Evolutionary conservation across 441 rosid genomes (phyloP), one percentile per base, ranked within the genome.

Genomic region (Kokia cookei): DNA sequence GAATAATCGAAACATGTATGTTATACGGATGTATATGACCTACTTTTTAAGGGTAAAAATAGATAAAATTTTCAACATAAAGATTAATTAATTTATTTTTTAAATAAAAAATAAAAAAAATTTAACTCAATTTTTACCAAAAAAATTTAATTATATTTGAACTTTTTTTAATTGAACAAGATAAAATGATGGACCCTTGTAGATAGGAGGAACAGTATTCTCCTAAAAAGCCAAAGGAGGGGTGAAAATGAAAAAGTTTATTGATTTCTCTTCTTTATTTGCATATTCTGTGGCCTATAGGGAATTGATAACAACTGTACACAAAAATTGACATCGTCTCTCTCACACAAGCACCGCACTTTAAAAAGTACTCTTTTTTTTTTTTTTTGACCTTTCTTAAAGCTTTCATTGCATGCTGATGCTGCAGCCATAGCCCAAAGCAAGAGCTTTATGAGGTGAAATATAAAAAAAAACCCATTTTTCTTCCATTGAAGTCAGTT

Each of bases 271-370:
- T 5, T 69, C 35, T 32, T 42, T 51, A 29, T 62, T 61, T 66
- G 73, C 67, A 75, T 45, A 42, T 73, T 54, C 32, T 54, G 77
- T 62, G 79, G 76, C 22, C 43, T 7, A 9, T 29, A 17, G 15
- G 22, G 51, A 27, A 2, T 54, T 19, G 59, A 19, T 54, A 54
- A 24, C 59, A 54, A 54, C 27, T 19, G 26, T 54, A 54, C 59
- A 54, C 59, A 54, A 51, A n/a, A 54, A 54, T 19, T 2, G 59
- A 3, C 58, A 54, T 54, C 59, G 19, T 14, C 26, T 54, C 22
- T 54, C 26, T 54, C 26, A 9, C 26, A 54, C 19, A 54, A 19
- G 26, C 13, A 54, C 6, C 22, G 58, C 58, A 53, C 59, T 54
- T 54, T 0, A 7, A 19, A 19, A 7, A 54, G 0, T 45, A 2